Evolutionary conservation across 2,329 filamentous ascomycete species (phyloP), one percentile per base, ranked within the genome.

Genomic region (Diplocarpon rosae): DNA sequence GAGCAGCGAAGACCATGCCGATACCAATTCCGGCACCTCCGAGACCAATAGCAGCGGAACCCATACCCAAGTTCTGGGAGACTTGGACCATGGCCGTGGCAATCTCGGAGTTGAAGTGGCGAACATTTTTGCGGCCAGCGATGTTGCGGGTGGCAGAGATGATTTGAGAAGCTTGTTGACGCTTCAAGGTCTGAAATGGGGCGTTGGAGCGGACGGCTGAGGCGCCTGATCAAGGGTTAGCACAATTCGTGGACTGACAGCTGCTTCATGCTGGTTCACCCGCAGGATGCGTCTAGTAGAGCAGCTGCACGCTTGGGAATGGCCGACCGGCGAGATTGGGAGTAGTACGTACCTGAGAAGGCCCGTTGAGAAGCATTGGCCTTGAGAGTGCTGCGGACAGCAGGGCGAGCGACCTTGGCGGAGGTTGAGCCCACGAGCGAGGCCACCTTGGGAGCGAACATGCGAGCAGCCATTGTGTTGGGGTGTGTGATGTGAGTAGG

Each of bases 1-100:
- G 85, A 64, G 85, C 81, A 66, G 83, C 85, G 80, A 93, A 93
- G 67, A 93, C 86, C 66, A 90, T 80, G 77, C 86, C 86, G 72
- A 92, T 93, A 85, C 86, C 86, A 70, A 92, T 86, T 87, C 85
- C 84, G 66, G 85, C 83, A 83, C 83, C 83, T 66, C 83, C 85
- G 65, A 93, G 83, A 83, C 86, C 86, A 66, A 93, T 88, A 74
- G 86, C 86, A 65, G 86, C 86, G 62, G 80, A 75, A 71, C 84
- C 84, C 83, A 88, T 88, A 78, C 84, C 84, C 65, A 88, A 69
- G 81, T 88, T 88, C 79, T 87, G 84, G 70, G 84, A 88, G 72
- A 86, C 83, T 77, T 88, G 83, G 68, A 89, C 84, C 75, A 89
- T 82, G 69, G 84, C 84, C 69, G 83, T 76, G 72, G 84, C 83